These are phyloP conservation scores for Sporothrix mexicana DNA, from an alignment of 2,329 filamentous ascomycete species.

Conservation along the genomic window DNA sequence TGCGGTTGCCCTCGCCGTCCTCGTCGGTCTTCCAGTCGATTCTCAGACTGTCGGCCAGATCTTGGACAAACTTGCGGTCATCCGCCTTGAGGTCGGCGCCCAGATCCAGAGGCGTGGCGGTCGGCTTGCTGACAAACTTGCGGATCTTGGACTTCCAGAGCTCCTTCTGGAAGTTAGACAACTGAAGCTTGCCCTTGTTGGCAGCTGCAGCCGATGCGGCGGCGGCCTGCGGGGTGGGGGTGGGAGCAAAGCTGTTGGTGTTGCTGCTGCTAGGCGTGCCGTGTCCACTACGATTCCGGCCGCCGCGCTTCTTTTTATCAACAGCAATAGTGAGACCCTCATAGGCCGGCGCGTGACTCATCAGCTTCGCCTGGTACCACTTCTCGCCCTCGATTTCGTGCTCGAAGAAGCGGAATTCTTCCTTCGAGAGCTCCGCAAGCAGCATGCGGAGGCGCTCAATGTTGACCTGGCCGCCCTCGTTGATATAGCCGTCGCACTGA, in stretches of 20 bases:
- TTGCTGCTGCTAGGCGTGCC: conserved; percentile 43
- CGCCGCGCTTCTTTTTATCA: conserved; percentile 33
- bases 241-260: conserved; percentile 28
- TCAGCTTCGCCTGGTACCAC: conserved; percentile 89
- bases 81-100: conserved; percentile 74
- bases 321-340: conserved; percentile 52
- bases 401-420: conserved; percentile 93
- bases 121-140: conserved; percentile 76
- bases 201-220: conserved; percentile 45
- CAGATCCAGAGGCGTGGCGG: conserved; percentile 71
- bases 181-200: conserved; percentile 67
- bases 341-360: conserved; percentile 60
- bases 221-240: conserved; percentile 13
- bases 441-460: conserved; percentile 77
- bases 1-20: conserved; percentile 61
- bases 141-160: conserved; percentile 82
- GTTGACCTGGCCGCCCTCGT: conserved; percentile 92
- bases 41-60: conserved; percentile 71
- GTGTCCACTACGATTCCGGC: conserved; percentile 14
- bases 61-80: conserved; percentile 92
- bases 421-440: conserved; percentile 81
- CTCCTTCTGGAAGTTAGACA: conserved; percentile 80
- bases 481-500: conserved; percentile 90
- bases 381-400: conserved; percentile 84
- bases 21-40: conserved; percentile 64